Conservation (phyloP, 2,329 filamentous ascomycete genomes). For the Ophiocordyceps camponoti-rufipedis region DNA sequence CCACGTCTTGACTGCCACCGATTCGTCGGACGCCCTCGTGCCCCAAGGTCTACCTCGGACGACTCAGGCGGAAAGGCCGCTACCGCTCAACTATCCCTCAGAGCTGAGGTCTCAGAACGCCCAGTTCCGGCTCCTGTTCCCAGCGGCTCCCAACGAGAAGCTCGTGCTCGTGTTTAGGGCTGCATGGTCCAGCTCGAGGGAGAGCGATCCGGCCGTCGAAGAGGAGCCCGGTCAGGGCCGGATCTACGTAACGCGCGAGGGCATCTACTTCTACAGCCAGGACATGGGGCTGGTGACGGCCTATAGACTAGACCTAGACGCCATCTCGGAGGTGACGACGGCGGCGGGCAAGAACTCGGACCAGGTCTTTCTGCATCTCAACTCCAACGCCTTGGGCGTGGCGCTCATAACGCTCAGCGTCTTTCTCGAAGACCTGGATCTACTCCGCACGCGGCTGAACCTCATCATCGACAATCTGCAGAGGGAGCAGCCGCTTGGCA, state of each 20-base stretch:
- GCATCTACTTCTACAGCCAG: slow-evolving; percentile 93
- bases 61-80: slow-evolving; percentile 30
- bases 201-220: slow-evolving; percentile 21
- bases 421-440: slow-evolving; percentile 70
- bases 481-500: slow-evolving; percentile 46
- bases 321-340: slow-evolving; percentile 75
- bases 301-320: slow-evolving; percentile 55
- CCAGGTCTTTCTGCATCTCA: slow-evolving; percentile 69
- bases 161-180: slow-evolving; percentile 84
- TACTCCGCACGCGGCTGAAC: slow-evolving; percentile 72
- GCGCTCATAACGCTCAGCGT: slow-evolving; percentile 75
- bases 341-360: slow-evolving; percentile 84
- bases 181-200: slow-evolving; percentile 48
- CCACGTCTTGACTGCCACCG: slow-evolving; percentile 45
- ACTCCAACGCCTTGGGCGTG: slow-evolving; percentile 40
- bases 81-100: slow-evolving; percentile 60
- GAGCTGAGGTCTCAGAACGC: slow-evolving; percentile 75
- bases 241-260: slow-evolving; percentile 70
- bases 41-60: slow-evolving; percentile 11
- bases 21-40: slow-evolving; percentile 16
- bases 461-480: slow-evolving; percentile 68
- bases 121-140: slow-evolving; percentile 85
- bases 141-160: slow-evolving; percentile 59
- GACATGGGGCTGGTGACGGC: slow-evolving; percentile 81
- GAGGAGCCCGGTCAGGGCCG: slow-evolving; percentile 46